Evolutionary conservation across 768 basidiomycete genomes (phyloP).

Genomic region (Clitopilus hobsonii): DNA sequence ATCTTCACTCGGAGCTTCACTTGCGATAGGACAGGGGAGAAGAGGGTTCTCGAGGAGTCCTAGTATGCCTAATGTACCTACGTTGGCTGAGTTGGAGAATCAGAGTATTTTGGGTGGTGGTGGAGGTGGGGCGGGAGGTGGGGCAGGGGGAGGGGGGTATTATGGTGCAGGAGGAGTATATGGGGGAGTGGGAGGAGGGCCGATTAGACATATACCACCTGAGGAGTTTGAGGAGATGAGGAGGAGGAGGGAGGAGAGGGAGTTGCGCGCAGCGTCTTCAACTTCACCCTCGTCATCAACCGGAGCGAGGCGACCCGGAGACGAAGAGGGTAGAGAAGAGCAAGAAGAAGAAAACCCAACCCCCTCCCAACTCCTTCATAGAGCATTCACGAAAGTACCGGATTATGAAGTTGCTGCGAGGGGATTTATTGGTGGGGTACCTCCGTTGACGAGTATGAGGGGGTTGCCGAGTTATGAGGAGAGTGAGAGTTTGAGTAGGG

Average conservation of each 20-base stretch:
- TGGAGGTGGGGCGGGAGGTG: background rate
- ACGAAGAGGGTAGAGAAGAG: slow-evolving; percentile 14
- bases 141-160: too few relatives aligned
- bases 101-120: too few relatives aligned
- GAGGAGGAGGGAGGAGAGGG: too few relatives aligned
- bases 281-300: too few relatives aligned
- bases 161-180: too few relatives aligned
- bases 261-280: too few relatives aligned
- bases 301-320: background rate
- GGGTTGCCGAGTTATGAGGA: slow-evolving; percentile 90
- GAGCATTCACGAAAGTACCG: slow-evolving; percentile 75
- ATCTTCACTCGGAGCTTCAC: slow-evolving; percentile 32
- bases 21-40: too few relatives aligned
- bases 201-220: background rate
- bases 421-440: slow-evolving; percentile 90
- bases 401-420: slow-evolving; percentile 80
- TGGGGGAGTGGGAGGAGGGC: too few relatives aligned
- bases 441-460: slow-evolving; percentile 69
- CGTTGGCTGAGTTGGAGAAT: slow-evolving; percentile 15
- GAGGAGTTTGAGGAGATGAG: too few relatives aligned
- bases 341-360: too few relatives aligned
- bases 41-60: background rate
- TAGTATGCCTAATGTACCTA: slow-evolving; percentile 7
- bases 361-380: slow-evolving; percentile 55
- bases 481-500: slow-evolving; percentile 15